Evolutionary conservation across 1,284 basidiomycete species (phyloP).

Genomic region (Ustilago cynodontis): DNA sequence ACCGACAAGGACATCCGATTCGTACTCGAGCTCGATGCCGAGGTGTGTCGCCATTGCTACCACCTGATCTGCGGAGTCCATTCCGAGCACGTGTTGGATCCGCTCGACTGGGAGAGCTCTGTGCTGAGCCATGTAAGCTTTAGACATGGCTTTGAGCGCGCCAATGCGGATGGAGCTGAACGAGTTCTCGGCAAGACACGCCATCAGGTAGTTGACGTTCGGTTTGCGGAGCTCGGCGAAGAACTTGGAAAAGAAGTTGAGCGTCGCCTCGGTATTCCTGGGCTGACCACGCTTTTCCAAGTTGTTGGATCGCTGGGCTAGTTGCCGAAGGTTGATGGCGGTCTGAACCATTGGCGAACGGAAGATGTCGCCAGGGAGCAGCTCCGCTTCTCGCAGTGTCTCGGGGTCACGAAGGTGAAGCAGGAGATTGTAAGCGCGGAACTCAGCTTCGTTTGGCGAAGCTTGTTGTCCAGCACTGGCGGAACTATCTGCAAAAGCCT

Average conservation of each 20-base stretch:
- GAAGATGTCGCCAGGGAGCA: constrained; percentile 81
- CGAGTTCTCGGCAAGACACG: constrained; percentile 74
- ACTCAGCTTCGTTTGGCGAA: constrained; percentile 89
- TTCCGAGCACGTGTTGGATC: constrained; percentile 43
- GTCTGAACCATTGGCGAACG: constrained; percentile 82
- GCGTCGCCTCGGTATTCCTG: constrained; percentile 73
- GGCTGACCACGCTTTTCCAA: constrained; percentile 71
- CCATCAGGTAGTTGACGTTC: constrained; percentile 72
- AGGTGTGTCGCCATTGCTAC: constrained; percentile 68
- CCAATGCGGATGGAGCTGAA: constrained; percentile 73
- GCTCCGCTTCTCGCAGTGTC: constrained; percentile 78
- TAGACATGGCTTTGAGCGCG: constrained; percentile 72
- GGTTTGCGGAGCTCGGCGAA: constrained; percentile 71
- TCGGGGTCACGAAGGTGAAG: constrained; percentile 88
- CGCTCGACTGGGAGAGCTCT: constrained; percentile 53
- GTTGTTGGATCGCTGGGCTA: constrained; percentile 83
- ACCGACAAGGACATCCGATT: constrained; percentile 21
- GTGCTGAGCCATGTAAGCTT: constrained; percentile 71
- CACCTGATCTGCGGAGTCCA: constrained; percentile 56
- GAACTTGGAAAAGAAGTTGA: constrained; percentile 75
- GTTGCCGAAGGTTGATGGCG: constrained; percentile 82
- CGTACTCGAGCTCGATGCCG: constrained; percentile 67
- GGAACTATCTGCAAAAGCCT: constrained; percentile 6
- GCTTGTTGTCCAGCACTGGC: constrained; percentile 75
- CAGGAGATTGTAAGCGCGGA: constrained; percentile 92